Base-by-base conservation (phyloP, 805 yeast genomes). In the Monosporozyma yasuniensis region DNA sequence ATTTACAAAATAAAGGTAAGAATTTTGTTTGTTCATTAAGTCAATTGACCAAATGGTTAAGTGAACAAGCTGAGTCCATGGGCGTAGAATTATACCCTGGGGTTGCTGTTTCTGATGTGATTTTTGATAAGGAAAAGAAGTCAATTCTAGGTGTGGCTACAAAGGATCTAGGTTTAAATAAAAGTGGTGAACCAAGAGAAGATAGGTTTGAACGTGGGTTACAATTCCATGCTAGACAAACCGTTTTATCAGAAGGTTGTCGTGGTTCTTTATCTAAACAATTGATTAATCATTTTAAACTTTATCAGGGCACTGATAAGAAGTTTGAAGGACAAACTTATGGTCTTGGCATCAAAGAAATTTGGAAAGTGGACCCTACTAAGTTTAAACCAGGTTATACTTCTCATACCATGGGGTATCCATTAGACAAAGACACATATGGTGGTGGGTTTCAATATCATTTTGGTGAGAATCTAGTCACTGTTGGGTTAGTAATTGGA, bases 391-490 rank as follows among this genome's bases (percentile, higher is more conserved):
- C 77, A 56, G 99, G 99, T 1, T 79, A 72, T 53, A 90, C 87
- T 18, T 80, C 85, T 1, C 99, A 93, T 65, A 75, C 95, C 0
- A 70, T 93, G 76, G 99, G 99, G 1, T 89, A 75, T 64, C 99
- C 99, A 11, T 70, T 93, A 53, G 62, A 78, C 12, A 67, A 75
- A 46, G 81, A 77, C 48, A 82, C 84, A 2, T 93, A 93, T 63
- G 99, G 99, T 42, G 99, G 99, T 57, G 98, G 97, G 0, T 93
- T 93, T 72, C 84, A 85, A 78, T 93, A 93, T 67, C 99, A 93
- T 67, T 93, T 93, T 66, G 97, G 96, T 48, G 96, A 89, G 54
- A 89, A 89, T 16, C 69, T 88, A 46, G 98, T 91, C 9, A 75
- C 96, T 2, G 87, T 91, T 11, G 99, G 99, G 1, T 65, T 91